Evolutionary conservation across 2,329 filamentous ascomycete genomes (phyloP).

Genomic region (Sporothrix sp.): DNA sequence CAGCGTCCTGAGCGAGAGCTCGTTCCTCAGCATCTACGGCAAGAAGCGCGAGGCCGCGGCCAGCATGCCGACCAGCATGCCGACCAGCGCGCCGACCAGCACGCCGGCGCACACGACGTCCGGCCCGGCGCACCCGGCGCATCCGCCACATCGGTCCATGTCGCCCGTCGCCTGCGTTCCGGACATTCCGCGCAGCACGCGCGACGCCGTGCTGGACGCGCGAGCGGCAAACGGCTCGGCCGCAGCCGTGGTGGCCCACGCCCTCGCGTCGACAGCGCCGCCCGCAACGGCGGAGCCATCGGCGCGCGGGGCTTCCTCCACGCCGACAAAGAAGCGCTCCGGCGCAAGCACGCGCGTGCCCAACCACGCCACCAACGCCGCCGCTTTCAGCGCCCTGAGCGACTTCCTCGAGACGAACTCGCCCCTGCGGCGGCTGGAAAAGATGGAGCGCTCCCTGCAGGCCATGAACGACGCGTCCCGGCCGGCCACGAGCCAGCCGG

Average conservation of each 20-base stretch:
- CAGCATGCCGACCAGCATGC: too few species aligned
- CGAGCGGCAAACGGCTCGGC: conserved; percentile 17
- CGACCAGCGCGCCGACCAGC: too few species aligned
- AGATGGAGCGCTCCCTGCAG: conserved; percentile 26
- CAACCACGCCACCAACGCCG: conserved; percentile 17
- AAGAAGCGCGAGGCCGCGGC: conserved; percentile 28
- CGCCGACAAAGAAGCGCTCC: conserved; percentile 22
- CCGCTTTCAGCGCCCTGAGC: conserved; percentile 37
- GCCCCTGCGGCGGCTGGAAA: conserved; percentile 43
- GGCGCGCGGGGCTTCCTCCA: neutral
- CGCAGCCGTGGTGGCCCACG: conserved; percentile 5
- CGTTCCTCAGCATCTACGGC: conserved; percentile 56
- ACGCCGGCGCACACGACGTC: neutral
- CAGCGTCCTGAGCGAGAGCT: conserved; percentile 58
- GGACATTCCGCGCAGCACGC: conserved; percentile 9
- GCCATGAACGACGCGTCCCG: conserved; percentile 23
- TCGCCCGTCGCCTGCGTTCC: conserved; percentile 11
- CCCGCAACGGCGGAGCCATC: too few species aligned
- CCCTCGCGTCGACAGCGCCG: conserved; percentile 3
- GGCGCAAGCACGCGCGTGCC: conserved; percentile 19
- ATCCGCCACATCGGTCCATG: too few species aligned
- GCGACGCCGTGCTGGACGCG: neutral
- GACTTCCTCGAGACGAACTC: conserved; percentile 36
- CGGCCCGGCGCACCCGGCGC: neutral
- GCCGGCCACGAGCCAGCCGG: conserved; percentile 24